phyloP scores from a whole-genome alignment of 169 alveolate species.

The Cryptosporidium canis region DNA sequence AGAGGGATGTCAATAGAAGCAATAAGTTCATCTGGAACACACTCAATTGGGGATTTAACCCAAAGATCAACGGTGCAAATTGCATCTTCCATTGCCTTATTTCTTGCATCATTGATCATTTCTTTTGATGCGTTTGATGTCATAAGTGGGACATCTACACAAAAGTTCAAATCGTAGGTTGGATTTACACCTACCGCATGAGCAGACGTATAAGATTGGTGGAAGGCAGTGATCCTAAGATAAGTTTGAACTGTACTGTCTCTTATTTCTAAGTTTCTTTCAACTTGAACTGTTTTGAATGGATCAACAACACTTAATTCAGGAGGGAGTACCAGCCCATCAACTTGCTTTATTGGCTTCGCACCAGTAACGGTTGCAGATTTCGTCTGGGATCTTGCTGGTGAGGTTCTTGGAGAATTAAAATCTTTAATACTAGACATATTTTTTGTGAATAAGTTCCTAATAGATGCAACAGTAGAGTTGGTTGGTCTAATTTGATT shows the following conservation, averaged over 20 bases:
- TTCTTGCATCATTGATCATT: constrained; percentile 45
- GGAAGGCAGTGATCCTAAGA: constrained; percentile 65
- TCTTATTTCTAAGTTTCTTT: constrained; percentile 39
- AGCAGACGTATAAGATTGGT: constrained; percentile 67
- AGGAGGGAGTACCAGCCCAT: constrained; percentile 62
- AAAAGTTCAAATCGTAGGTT: constrained; percentile 62
- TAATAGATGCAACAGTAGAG: constrained; percentile 53
- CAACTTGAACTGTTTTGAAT: constrained; percentile 62
- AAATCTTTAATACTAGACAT: constrained; percentile 19
- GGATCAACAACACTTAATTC: constrained; percentile 70
- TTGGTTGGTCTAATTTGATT: constrained; percentile 40
- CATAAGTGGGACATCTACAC: constrained; percentile 62
- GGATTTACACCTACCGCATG: constrained; percentile 72
- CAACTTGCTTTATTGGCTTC: constrained; percentile 14
- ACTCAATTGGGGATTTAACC: constrained; percentile 64
- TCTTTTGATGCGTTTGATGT: constrained; percentile 56
- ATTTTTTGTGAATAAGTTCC: constrained; percentile 24
- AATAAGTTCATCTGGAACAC: constrained; percentile 60
- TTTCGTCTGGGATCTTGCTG: constrained; percentile 14
- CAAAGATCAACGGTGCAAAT: constrained; percentile 70
- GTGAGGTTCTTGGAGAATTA: constrained; percentile 49
- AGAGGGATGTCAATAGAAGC: constrained; percentile 67
- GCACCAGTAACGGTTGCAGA: constrained; percentile 46
- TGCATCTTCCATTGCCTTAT: constrained; percentile 61
- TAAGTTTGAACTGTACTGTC: constrained; percentile 71